These are phyloP conservation scores for Corinectria fuckeliana DNA, from an alignment of 2,329 filamentous ascomycete genomes.

Conservation along the genomic window DNA sequence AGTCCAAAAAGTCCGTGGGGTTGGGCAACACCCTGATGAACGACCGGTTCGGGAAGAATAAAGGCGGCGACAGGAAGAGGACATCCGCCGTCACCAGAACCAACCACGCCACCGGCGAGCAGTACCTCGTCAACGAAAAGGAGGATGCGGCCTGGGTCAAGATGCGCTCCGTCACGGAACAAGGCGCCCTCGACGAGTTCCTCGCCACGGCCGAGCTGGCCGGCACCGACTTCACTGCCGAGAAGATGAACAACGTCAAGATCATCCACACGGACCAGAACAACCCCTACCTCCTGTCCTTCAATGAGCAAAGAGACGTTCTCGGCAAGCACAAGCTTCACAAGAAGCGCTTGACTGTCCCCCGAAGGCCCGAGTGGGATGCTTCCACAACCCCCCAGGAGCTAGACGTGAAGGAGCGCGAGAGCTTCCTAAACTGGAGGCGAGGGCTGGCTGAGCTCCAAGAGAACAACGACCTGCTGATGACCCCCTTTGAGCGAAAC, in stretches of 20 bases:
- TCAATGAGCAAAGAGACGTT: conserved; percentile 79
- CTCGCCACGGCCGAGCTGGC: conserved; percentile 93
- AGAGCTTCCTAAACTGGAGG: conserved; percentile 85
- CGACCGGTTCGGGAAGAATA: conserved; percentile 94
- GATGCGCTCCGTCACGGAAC: conserved; percentile 98
- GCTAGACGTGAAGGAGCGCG: conserved; percentile 79
- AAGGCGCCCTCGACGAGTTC: conserved; percentile 96
- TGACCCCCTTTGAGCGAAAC: conserved; percentile 98
- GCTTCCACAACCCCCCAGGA: conserved; percentile 81
- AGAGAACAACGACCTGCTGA: conserved; percentile 90
- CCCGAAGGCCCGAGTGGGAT: conserved; percentile 89
- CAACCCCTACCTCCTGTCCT: conserved; percentile 91
- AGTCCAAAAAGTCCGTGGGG: conserved; percentile 94
- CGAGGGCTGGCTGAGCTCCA: conserved; percentile 90
- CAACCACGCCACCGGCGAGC: conserved; percentile 80
- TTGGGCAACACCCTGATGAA: conserved; percentile 99
- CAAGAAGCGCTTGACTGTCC: conserved; percentile 81
- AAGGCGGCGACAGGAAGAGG: conserved; percentile 82
- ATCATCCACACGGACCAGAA: conserved; percentile 97
- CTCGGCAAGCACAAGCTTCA: conserved; percentile 85
- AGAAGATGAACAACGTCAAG: conserved; percentile 99
- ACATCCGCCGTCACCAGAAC: conserved; percentile 67
- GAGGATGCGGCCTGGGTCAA: conserved; percentile 97
- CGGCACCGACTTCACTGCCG: conserved; percentile 97
- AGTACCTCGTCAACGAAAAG: conserved; percentile 89